Evolutionary conservation across 2,329 filamentous ascomycete genomes (phyloP).

Genomic region (Claviceps cyperi): DNA sequence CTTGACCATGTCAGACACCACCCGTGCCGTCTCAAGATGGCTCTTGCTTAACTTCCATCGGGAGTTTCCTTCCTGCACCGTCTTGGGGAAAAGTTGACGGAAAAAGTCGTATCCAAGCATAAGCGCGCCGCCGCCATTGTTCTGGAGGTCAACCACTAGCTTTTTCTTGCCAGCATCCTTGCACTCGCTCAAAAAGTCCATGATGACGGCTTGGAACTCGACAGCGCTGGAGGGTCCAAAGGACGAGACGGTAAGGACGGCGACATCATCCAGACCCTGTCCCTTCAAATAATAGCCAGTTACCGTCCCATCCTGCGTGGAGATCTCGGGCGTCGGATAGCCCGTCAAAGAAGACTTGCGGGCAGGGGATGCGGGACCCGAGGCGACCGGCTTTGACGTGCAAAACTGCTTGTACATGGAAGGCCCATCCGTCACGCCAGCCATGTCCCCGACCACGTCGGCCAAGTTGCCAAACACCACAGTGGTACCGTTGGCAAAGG

Average conservation of each 20-base stretch:
- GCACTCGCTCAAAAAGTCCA: constrained; percentile 21
- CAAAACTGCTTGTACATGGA: constrained; percentile 22
- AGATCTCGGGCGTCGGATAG: constrained; percentile 18
- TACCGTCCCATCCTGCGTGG: constrained; percentile 9
- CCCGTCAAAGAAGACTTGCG: constrained; percentile 3
- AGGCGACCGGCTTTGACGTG: constrained; percentile 6
- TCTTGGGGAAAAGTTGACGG: constrained; percentile 34
- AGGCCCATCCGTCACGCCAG: constrained; percentile 16
- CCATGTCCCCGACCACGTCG: constrained; percentile 14
- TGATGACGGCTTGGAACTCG: constrained; percentile 21
- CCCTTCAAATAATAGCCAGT: constrained; percentile 22
- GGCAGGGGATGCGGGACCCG: not conserved
- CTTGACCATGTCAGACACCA: constrained; percentile 28
- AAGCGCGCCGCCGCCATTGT: constrained; percentile 44
- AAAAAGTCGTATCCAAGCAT: constrained; percentile 49
- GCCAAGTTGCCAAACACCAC: constrained; percentile 18
- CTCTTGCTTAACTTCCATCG: constrained; percentile 25
- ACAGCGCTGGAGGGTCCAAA: constrained; percentile 15
- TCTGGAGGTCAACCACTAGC: constrained; percentile 31
- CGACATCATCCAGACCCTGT: constrained; percentile 19
- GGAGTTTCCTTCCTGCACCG: constrained; percentile 22
- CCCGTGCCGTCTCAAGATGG: constrained; percentile 29
- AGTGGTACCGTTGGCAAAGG: constrained; percentile 22
- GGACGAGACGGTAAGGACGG: constrained; percentile 13
- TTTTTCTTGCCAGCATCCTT: constrained; percentile 38